These are phyloP conservation scores for Alternaria arbusti DNA, from an alignment of 2,329 filamentous ascomycete genomes.

Conservation along the genomic window DNA sequence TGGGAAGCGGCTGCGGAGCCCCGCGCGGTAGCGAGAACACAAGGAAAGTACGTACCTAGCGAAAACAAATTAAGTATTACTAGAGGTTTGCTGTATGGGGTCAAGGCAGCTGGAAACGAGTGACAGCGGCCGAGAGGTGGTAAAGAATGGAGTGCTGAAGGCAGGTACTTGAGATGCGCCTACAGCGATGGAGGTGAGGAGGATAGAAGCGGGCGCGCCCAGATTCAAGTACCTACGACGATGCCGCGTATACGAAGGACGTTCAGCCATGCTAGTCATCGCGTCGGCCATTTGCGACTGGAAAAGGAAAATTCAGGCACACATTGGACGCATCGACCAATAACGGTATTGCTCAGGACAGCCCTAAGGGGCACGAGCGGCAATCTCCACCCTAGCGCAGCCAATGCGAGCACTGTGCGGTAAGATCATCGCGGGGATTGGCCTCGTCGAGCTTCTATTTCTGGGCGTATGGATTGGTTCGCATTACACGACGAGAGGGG, in stretches of 20 bases:
- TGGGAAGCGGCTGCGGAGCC: constrained; percentile 1
- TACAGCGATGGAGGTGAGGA: constrained; percentile 30
- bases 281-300: constrained; percentile 6
- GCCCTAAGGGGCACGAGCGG: constrained; percentile 29
- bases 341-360: constrained; percentile 9
- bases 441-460: constrained; percentile 31
- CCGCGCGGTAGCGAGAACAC: neutral
- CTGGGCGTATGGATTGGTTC: constrained; percentile 29
- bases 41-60: constrained; percentile 18
- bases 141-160: constrained; percentile 28
- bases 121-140: constrained; percentile 31
- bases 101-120: constrained; percentile 30
- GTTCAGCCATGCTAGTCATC: constrained; percentile 23
- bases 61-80: constrained; percentile 14
- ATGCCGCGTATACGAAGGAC: constrained; percentile 11
- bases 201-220: constrained; percentile 17
- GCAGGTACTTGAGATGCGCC: constrained; percentile 33
- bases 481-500: neutral
- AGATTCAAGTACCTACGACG: constrained; percentile 27
- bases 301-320: constrained; percentile 17
- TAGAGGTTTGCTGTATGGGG: neutral
- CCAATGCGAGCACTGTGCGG: constrained; percentile 28
- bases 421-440: constrained; percentile 31
- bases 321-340: constrained; percentile 22
- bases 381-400: constrained; percentile 32